Evolutionary conservation across 345 rosid genomes (phyloP).

Genomic region (Noccaea bulbosa): DNA sequence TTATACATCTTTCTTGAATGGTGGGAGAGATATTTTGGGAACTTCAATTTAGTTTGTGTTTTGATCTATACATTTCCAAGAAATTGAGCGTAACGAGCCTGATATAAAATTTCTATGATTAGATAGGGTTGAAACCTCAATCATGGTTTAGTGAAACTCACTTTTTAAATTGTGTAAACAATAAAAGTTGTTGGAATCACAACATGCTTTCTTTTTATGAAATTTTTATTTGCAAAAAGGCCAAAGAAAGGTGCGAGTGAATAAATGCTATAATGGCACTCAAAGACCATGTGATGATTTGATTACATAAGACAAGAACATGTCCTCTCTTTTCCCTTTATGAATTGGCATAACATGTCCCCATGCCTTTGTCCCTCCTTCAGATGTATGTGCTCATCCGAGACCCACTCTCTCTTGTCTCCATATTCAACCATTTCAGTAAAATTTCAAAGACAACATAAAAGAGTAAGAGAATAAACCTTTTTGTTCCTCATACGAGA

Average conservation of each 20-base stretch:
- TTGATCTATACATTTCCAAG: conserved; percentile 13
- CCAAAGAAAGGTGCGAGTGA: conserved; percentile 9
- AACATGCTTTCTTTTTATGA: conserved; percentile 1
- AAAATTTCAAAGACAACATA: conserved; percentile 10
- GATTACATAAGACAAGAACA: conserved; percentile 44
- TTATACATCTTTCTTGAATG: conserved; percentile 34
- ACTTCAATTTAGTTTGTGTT: conserved; percentile 13
- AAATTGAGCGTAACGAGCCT: conserved; percentile 16
- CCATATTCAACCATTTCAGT: conserved; percentile 21
- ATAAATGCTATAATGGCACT: conserved; percentile 31
- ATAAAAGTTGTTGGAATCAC: conserved; percentile 22
- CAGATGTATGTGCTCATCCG: conserved; percentile 38
- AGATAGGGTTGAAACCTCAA: conserved; percentile 2
- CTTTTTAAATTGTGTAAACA: conserved; percentile 3
- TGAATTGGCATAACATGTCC: conserved; percentile 47
- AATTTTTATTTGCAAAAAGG: conserved; percentile 5
- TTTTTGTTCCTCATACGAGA: neutral
- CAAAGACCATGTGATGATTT: conserved; percentile 45
- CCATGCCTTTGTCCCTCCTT: conserved; percentile 40
- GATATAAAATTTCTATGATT: neutral
- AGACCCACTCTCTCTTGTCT: conserved; percentile 42
- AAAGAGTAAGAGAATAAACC: neutral
- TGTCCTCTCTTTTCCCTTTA: conserved; percentile 35
- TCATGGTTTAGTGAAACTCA: conserved; percentile 17
- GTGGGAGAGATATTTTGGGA: conserved; percentile 45